Evolutionary conservation across 2,329 filamentous ascomycete genomes (phyloP).

Genomic region (Eutypella sp.): DNA sequence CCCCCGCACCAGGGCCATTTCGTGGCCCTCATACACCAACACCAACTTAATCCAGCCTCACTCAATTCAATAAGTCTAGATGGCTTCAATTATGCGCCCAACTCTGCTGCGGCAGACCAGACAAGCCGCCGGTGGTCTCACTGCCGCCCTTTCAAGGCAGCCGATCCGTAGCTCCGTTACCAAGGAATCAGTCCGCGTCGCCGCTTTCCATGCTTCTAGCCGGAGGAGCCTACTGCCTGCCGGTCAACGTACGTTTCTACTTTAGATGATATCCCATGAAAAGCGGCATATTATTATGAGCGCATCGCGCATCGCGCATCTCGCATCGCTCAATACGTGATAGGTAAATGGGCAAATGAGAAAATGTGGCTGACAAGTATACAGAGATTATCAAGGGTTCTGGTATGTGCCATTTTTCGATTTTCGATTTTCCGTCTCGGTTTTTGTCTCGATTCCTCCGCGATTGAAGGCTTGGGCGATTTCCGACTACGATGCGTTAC

Average conservation of each 20-base stretch:
- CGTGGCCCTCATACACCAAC: conserved; percentile 4
- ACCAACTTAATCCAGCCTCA: conserved; percentile 15
- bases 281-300: too few species aligned
- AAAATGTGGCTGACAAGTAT: conserved; percentile 40
- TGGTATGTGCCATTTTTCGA: conserved; percentile 48
- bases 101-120: conserved; percentile 50
- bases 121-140: conserved; percentile 28
- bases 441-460: too few species aligned
- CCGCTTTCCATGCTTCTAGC: conserved; percentile 83
- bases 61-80: conserved; percentile 21
- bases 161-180: conserved; percentile 23
- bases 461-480: too few species aligned
- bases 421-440: too few species aligned
- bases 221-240: conserved; percentile 74
- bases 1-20: background rate
- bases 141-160: conserved; percentile 28
- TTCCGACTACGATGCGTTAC: too few species aligned
- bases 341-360: too few species aligned
- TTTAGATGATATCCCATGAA: too few species aligned
- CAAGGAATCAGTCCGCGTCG: conserved; percentile 48
- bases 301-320: conserved; percentile 1
- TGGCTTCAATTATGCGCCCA: conserved; percentile 54
- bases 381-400: conserved; percentile 71
- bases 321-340: too few species aligned
- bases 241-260: conserved; percentile 66